Base-by-base conservation (phyloP, 2,329 filamentous ascomycete genomes). In the Alternaria conjuncta region DNA sequence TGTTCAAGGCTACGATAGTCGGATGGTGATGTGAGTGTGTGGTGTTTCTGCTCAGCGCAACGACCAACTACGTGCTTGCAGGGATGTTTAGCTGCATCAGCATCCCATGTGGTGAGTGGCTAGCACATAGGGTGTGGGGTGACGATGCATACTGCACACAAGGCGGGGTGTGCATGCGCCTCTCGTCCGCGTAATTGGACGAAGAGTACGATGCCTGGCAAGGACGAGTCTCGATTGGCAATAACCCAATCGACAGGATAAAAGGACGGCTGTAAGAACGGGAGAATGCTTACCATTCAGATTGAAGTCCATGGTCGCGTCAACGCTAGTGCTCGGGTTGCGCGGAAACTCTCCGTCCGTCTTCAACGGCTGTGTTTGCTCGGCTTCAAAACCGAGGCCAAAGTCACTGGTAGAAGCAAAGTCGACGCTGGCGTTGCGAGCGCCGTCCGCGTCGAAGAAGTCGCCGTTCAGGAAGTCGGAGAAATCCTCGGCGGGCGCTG, bases 391-490 rank as follows among this genome's bases (percentile, higher is more conserved):
- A 55, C 75, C 72, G 61, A 79, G 70, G 56, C 73, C 70, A 50
- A 79, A 71, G 58, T 74, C 72, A 20, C 72, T 63, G 12, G 74
- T 57, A 53, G 72, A 56, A 57, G 65, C 67, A 56, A 77, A 70
- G 46, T 75, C 68, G 50, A 76, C 63, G 56, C 70, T 68, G 62
- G 63, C 57, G 61, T 69, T 70, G 56, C 59, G 69, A 28, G 67
- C 67, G 60, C 68, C 71, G 76, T 95, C 91, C 74, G 95, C 93
- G 74, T 88, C 83, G 75, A 84, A 87, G 81, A 91, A 93, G 30
- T 88, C 85, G 10, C 86, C 81, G 53, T 84, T 85, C 43, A 86
- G 82, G 65, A 94, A 86, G 21, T 85, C 80, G 2, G 84, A 80
- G 18, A 90, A 84, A 45, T 84, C 81, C 41, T 77, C 73, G 53